Evolutionary conservation across 2,329 filamentous ascomycete species (phyloP).

Genomic region (Neofusicoccum umdonicola): DNA sequence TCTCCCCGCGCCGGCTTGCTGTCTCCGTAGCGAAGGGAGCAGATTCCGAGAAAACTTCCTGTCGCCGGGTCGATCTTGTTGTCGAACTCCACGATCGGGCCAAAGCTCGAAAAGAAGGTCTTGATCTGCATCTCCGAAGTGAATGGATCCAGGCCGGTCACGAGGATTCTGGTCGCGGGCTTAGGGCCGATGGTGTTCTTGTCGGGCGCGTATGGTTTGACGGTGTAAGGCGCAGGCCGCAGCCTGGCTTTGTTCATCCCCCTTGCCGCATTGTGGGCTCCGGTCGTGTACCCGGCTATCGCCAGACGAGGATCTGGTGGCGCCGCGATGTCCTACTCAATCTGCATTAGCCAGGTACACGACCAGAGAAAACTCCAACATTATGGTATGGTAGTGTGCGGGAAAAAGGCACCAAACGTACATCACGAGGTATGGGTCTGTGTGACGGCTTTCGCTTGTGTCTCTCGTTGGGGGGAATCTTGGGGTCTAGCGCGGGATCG

Average conservation of each 20-base stretch:
- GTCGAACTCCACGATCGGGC: constrained; percentile 84
- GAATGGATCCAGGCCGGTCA: constrained; percentile 93
- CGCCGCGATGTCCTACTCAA: constrained; percentile 46
- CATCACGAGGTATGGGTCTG: constrained; percentile 16
- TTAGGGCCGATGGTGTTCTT: constrained; percentile 83
- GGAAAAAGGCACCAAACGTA: constrained; percentile 16
- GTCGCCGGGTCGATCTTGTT: constrained; percentile 95
- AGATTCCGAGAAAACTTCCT: constrained; percentile 90
- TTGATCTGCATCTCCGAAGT: constrained; percentile 75
- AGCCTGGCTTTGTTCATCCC: constrained; percentile 60
- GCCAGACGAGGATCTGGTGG: constrained; percentile 79
- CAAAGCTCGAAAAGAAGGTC: constrained; percentile 74
- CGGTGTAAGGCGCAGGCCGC: constrained; percentile 71
- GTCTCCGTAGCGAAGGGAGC: constrained; percentile 85
- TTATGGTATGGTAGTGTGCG: constrained; percentile 17
- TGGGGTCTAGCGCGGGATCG: constrained; percentile 62
- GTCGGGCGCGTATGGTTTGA: constrained; percentile 81
- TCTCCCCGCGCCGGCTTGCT: constrained; percentile 51
- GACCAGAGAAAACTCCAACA: constrained; percentile 17
- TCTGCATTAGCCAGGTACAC: constrained; percentile 20
- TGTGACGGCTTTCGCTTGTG: constrained; percentile 30
- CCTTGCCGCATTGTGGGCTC: constrained; percentile 33
- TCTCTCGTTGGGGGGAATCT: constrained; percentile 55
- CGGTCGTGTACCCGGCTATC: constrained; percentile 59
- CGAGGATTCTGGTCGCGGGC: constrained; percentile 85